Base-by-base conservation (phyloP, 2,329 filamentous ascomycete genomes). In the Hypoxylon sp. region DNA sequence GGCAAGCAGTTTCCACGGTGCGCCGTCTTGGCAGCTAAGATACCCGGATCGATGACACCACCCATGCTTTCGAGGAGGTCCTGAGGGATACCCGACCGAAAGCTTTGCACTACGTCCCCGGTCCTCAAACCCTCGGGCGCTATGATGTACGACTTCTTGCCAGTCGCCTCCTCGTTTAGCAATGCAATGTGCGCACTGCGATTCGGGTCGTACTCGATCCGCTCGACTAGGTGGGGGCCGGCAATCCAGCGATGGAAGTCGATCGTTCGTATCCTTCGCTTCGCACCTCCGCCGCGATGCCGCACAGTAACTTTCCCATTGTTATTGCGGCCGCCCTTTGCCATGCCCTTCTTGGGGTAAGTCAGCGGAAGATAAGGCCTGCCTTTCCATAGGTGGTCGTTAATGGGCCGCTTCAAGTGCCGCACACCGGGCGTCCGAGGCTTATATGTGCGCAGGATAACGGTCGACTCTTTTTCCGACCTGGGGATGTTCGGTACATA, bases 341-440 rank as follows among this genome's bases (percentile, higher is more conserved):
- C 88, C 69, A 97, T 92, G 13, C 95, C 95, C 75, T 94, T 94
- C 75, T 97, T 97, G 31, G 92, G 87, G 70, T 92, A 91, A 9
- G 96, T 99, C 74, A 99, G 83, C 47, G 88, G 86, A 27, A 91
- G 81, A 66, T 89, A 87, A 0, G 95, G 91, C 54, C 92, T 83
- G 56, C 95, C 95, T 77, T 96, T 97, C 92, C 92, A 98, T 41
- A 99, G 80, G 75, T 99, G 95, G 70, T 97, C 92, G 77, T 98
- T 98, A 77, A 97, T 88, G 11, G 95, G 92, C 38, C 95, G 86
- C 74, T 89, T 90, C 65, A 99, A 81, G 84, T 99, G 95, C 70
- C 95, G 88, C 57, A 96, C 77, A 83, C 95, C 95, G 10, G 94
- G 94, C 0, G 95, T 97, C 69, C 92, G 88, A 29, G 95, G 95